Evolutionary conservation across 2,329 filamentous ascomycete genomes (phyloP), one percentile per base, ranked within the genome.

Genomic region (Xylaria sp.): DNA sequence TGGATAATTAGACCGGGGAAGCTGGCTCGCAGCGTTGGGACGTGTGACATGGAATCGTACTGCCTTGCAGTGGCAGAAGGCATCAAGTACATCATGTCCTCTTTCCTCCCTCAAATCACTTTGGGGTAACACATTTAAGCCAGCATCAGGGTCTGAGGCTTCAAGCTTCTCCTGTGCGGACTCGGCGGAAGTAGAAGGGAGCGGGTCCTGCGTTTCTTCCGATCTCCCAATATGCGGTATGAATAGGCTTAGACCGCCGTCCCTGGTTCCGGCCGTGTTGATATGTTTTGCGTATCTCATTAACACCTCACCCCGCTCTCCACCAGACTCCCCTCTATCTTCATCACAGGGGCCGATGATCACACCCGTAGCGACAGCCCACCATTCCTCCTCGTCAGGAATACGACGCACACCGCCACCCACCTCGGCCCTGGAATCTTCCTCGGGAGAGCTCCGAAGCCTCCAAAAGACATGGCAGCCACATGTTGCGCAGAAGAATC

Each of bases 1-100:
- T 10, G 85, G 72, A 73, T 82, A 85, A 21, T 76, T 75, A 3
- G 85, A 83, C 25, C 73, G 74, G 1, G 80, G 79, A 4, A 76
- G 54, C 4, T 70, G 71, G 49, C 84, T 86, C 6, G 72, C 71
- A 1, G 68, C 71, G 59, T 82, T 77, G 0, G 88, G 88, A 2
- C 80, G 81, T 4, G 82, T 83, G 68, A 91, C 80, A 67, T 76
- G 78, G 71, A 90, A 85, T 11, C 79, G 71, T 11, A 90, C 78
- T 2, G 78, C 81, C 4, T 78, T 76, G 71, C 87, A 90, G 67
- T 83, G 80, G 67, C 85, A 87, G 64, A 74, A 73, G 4, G 78
- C 83, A 47, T 76, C 74, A 9, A 86, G 66, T 7, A 64, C 55
- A 5, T 69, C 65, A 13, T 68, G 60, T 15, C 25, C 49, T 13